Evolutionary conservation across 73 alveolate species (phyloP), one percentile per base, ranked within the genome.

Genomic region (Tetrahymena elliotti): DNA sequence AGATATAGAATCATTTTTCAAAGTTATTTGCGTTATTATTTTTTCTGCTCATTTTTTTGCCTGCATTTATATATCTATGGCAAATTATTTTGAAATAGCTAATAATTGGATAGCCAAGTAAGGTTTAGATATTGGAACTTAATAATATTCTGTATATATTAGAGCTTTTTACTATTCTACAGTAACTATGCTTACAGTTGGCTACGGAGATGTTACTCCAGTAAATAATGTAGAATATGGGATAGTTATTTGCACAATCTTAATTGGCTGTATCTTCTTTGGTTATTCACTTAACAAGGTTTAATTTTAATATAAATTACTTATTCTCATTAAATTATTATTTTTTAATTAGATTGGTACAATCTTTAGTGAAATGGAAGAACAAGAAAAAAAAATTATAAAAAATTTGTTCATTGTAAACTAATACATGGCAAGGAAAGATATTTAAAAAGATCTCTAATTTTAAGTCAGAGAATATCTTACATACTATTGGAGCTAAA

Each of bases 131-230:
- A 68, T 68, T 1, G 36, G 36, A 22, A 31, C 9, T 27, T 15
- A 47, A 24, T 22, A 3, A 68, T 68, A 27, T 31, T 27, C 38
- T 27, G 88, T 68, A 93, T 93, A 93, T 93, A 18, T 93, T 22
- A 22, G 41, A 34, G 83, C 95, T 6, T 38, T 93, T 22, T 93
- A 93, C 20, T 93, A 38, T 39, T 35, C 95, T 34, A 18, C 40
- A 2, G 95, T 93, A 22, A 93, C 95, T 22, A 93, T 35, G 53
- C 83, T 93, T 38, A 93, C 95, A 16, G 95, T 93, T 18, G 95
- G 95, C 8, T 93, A 93, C 37, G 95, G 95, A 34, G 95, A 93
- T 93, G 84, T 93, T 22, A 93, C 95, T 20, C 95, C 95, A 3
- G 33, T 34, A 39, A 37, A 35, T 27, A 33, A 93, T 93, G 33